Evolutionary conservation across 805 yeast genomes (phyloP).

Genomic region (Monosporozyma solicola): DNA sequence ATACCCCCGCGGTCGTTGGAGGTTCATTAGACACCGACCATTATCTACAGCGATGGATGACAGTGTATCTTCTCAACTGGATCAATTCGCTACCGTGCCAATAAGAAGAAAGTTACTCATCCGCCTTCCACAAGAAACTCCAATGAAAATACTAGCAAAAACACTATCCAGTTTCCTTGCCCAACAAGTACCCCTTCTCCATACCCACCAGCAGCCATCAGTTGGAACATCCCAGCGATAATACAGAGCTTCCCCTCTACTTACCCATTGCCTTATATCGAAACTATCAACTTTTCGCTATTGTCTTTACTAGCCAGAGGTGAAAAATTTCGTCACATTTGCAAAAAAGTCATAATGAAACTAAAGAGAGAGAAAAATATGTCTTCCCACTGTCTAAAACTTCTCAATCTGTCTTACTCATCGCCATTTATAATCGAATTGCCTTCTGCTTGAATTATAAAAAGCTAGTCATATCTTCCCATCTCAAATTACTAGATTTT

Average conservation of each 20-base stretch:
- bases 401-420: background rate
- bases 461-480: background rate
- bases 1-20: conserved; percentile 22
- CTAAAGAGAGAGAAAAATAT: background rate
- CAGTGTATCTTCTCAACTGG: conserved; percentile 21
- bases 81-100: conserved; percentile 9
- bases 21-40: background rate
- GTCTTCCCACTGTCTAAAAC: background rate
- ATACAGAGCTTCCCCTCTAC: no score
- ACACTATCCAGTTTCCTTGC: background rate
- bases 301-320: background rate
- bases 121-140: background rate
- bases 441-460: no score
- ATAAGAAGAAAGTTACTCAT: background rate
- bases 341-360: background rate
- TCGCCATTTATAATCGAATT: background rate
- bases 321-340: background rate
- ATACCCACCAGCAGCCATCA: no score
- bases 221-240: background rate
- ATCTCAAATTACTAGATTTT: background rate
- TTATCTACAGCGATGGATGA: background rate
- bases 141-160: background rate
- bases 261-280: background rate
- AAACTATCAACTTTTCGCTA: background rate
- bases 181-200: no score